A percentile compares a stretch with the other conserved stretches of the same genome.
Conservation (phyloP, 1,284 basidiomycete genomes). For the Cryptococcus amylolentus region DNA sequence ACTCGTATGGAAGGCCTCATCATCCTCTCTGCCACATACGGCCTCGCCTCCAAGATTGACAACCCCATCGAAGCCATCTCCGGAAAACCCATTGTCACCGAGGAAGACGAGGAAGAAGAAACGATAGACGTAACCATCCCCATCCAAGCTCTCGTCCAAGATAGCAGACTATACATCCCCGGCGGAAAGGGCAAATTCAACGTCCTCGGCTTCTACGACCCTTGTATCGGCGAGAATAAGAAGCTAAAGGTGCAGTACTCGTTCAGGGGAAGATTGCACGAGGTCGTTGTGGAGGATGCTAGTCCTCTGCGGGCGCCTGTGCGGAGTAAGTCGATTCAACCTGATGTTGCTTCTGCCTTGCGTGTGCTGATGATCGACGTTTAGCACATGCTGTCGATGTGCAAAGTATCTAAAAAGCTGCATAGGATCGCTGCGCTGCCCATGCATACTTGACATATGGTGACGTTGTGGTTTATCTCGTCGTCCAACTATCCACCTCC, state of each 20-base stretch:
- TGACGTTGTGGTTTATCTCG: too few relatives aligned
- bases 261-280: conserved; percentile 71
- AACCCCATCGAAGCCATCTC: conserved; percentile 56
- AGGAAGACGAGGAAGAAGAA: conserved; percentile 60
- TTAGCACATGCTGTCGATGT: neutral
- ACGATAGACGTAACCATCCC: conserved; percentile 73
- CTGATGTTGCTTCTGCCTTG: neutral
- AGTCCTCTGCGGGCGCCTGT: conserved; percentile 70
- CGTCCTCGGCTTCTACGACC: conserved; percentile 49
- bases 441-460: too few relatives aligned
- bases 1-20: conserved; percentile 58
- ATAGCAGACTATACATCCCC: conserved; percentile 74
- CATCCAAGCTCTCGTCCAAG: conserved; percentile 74
- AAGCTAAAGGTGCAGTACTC: conserved; percentile 67
- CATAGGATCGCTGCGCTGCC: too few relatives aligned
- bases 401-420: neutral
- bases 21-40: conserved; percentile 68
- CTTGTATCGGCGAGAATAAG: conserved; percentile 50
- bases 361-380: neutral
- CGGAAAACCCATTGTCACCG: conserved; percentile 48
- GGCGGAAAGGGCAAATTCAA: conserved; percentile 59
- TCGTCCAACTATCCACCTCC: too few relatives aligned
- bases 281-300: conserved; percentile 69
- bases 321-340: conserved; percentile 51
- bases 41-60: conserved; percentile 47